Evolutionary conservation across 2,329 filamentous ascomycete species (phyloP).

Genomic region (Scedosporium dehoogii): DNA sequence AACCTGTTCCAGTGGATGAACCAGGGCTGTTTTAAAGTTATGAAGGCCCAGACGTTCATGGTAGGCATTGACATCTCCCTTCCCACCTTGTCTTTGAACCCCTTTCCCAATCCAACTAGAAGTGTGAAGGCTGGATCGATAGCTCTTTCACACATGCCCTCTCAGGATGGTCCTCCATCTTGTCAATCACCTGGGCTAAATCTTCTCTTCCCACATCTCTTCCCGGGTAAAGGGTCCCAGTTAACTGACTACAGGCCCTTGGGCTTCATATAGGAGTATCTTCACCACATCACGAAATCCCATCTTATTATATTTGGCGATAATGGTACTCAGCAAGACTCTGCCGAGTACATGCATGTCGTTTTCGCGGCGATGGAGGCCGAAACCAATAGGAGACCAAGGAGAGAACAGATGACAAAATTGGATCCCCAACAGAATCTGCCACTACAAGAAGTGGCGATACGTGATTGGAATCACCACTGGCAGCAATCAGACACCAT

Average conservation of each 20-base stretch:
- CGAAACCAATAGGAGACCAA: constrained; percentile 57
- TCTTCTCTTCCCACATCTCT: constrained; percentile 9
- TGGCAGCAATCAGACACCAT: constrained; percentile 62
- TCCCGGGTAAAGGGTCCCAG: neutral
- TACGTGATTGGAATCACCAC: constrained; percentile 64
- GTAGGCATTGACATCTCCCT: constrained; percentile 25
- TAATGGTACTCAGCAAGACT: constrained; percentile 67
- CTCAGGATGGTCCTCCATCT: constrained; percentile 26
- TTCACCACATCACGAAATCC: constrained; percentile 24
- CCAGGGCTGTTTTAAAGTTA: constrained; percentile 35
- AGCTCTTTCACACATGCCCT: constrained; percentile 34
- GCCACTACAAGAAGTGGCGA: neutral
- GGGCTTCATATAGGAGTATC: constrained; percentile 45
- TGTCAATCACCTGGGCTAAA: no score
- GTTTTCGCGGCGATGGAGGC: constrained; percentile 73
- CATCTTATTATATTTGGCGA: constrained; percentile 46
- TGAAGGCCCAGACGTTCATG: constrained; percentile 47
- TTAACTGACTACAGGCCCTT: constrained; percentile 11
- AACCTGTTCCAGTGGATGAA: constrained; percentile 50
- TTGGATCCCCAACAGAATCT: constrained; percentile 7
- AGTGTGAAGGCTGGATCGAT: constrained; percentile 8
- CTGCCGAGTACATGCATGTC: constrained; percentile 81
- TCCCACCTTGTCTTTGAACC: neutral
- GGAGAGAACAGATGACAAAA: constrained; percentile 10
- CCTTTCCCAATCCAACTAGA: neutral